A percentile compares a stretch with the other conserved stretches of the same genome.
Conservation (phyloP, 495 filamentous ascomycete species). For the Tuber aestivum region DNA sequence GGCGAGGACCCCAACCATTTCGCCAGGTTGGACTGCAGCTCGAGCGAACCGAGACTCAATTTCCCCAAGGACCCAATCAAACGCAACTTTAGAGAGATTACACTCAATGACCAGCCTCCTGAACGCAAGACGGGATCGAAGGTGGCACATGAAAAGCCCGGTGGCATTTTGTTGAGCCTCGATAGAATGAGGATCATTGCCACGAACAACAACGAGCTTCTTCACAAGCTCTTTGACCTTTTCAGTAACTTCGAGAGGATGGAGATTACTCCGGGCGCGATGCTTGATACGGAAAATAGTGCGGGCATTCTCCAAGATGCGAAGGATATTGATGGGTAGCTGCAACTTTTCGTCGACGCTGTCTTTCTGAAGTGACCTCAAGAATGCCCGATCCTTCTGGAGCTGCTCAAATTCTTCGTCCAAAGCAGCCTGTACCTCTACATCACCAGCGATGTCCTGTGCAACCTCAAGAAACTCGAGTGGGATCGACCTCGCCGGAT, state of each 20-base stretch:
- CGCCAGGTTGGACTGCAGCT: constrained; percentile 77
- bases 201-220: constrained; percentile 74
- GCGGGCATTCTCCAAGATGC: constrained; percentile 83
- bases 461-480: constrained; percentile 78
- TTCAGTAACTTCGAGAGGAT: constrained; percentile 82
- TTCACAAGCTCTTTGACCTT: constrained; percentile 69
- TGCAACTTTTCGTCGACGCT: constrained; percentile 72
- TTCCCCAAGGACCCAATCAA: constrained; percentile 87
- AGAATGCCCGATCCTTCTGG: constrained; percentile 62
- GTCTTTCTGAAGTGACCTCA: constrained; percentile 53
- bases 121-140: constrained; percentile 86
- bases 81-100: constrained; percentile 81
- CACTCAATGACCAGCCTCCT: constrained; percentile 79
- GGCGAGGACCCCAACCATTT: constrained; percentile 98
- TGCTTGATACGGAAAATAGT: constrained; percentile 86
- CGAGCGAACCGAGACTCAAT: constrained; percentile 77
- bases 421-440: constrained; percentile 72
- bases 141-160: constrained; percentile 79
- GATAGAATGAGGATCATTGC: constrained; percentile 67
- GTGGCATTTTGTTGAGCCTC: constrained; percentile 89
- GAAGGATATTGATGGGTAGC: constrained; percentile 81
- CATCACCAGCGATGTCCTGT: constrained; percentile 77
- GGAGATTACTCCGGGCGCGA: constrained; percentile 74
- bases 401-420: constrained; percentile 86
- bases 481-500: constrained; percentile 54